phyloP scores from a whole-genome alignment of 371 early-diverging fungal species.

The Encephalitozoon intestinalis region DNA sequence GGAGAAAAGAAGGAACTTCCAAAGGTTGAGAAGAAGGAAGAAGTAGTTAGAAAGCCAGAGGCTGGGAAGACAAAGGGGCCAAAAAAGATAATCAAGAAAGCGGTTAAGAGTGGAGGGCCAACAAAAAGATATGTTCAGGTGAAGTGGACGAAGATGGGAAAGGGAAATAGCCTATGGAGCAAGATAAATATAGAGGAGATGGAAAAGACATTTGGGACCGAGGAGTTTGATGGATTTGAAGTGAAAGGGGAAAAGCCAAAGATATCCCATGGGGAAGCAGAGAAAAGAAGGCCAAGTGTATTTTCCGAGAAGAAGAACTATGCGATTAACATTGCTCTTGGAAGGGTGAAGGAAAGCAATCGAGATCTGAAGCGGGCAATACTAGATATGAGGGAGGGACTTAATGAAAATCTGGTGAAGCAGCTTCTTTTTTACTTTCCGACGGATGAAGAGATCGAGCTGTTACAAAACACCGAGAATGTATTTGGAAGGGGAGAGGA shows the following conservation, averaged over 20 bases:
- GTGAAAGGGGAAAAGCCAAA: slow-evolving; percentile 8
- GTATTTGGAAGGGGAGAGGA: slow-evolving; percentile 27
- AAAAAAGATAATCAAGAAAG: slow-evolving; percentile 15
- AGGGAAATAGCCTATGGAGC: slow-evolving; percentile 23
- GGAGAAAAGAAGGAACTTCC: neutral
- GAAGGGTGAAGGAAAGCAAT: slow-evolving; percentile 39
- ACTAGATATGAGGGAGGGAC: neutral
- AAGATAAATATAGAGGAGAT: neutral
- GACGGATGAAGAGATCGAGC: slow-evolving; percentile 39
- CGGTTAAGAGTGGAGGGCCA: slow-evolving; percentile 11
- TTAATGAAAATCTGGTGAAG: slow-evolving; percentile 50
- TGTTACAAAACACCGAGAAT: neutral
- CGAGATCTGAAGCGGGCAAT: slow-evolving; percentile 25
- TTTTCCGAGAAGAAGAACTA: slow-evolving; percentile 48
- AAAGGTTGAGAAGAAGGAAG: neutral
- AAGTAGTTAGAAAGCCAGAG: neutral
- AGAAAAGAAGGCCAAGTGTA: neutral
- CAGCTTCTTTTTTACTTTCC: slow-evolving; percentile 50
- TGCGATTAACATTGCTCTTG: slow-evolving; percentile 49
- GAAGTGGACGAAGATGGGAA: slow-evolving; percentile 41
- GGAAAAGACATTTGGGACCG: slow-evolving; percentile 13
- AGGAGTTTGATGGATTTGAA: slow-evolving; percentile 38
- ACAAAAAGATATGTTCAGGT: slow-evolving; percentile 14
- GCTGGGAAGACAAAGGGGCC: neutral
- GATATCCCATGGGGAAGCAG: neutral